These are phyloP conservation scores for Phtheirospermum japonicum DNA, from an alignment of 257 asterid genomes.

Conservation along the genomic window DNA sequence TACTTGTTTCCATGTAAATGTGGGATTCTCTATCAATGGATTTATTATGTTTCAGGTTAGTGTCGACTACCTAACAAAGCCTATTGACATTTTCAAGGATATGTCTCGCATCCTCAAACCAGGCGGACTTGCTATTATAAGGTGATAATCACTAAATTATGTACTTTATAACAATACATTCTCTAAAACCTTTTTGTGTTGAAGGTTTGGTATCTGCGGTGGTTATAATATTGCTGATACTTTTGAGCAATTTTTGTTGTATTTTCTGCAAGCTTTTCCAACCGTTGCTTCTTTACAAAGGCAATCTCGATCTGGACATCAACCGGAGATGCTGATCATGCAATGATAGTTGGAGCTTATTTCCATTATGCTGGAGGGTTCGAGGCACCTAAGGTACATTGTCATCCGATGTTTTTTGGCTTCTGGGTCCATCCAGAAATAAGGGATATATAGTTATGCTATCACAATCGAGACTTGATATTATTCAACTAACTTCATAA, in stretches of 20 bases:
- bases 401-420: neutral
- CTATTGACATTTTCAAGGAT: conserved; percentile 85
- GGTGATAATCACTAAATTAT: conserved; percentile 40
- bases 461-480: no score
- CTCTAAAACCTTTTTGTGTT: neutral
- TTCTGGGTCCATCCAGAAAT: neutral
- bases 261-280: conserved; percentile 62
- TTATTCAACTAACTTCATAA: no score
- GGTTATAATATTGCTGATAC: conserved; percentile 17
- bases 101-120: conserved; percentile 83
- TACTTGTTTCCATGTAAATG: no score
- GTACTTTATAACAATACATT: neutral
- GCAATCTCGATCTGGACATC: conserved; percentile 97
- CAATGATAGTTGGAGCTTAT: conserved; percentile 84
- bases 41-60: conserved; percentile 70
- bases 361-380: conserved; percentile 97
- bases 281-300: conserved; percentile 96
- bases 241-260: neutral
- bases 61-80: conserved; percentile 89
- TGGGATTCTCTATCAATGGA: no score
- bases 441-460: no score
- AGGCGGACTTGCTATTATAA: conserved; percentile 84
- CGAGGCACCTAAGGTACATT: conserved; percentile 88
- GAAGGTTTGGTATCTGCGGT: conserved; percentile 5
- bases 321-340: conserved; percentile 93